Percentiles rank a stretch among this genome's conserved stretches.
Evolutionary conservation across 345 rosid species (phyloP).

Genomic region (Isatis tinctoria): DNA sequence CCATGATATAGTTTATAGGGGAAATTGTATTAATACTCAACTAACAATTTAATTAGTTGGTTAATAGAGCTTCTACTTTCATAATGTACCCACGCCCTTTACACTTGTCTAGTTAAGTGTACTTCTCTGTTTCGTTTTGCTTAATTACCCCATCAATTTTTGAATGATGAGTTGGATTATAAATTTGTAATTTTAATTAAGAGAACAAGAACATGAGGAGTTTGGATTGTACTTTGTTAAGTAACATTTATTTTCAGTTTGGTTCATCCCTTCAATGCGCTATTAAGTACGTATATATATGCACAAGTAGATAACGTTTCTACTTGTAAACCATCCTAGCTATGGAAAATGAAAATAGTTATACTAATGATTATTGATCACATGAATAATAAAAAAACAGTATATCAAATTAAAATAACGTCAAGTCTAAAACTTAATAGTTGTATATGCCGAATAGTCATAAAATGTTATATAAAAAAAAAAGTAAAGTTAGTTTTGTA

Average conservation of each 20-base stretch:
- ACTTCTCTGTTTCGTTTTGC: neutral
- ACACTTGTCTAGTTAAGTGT: neutral
- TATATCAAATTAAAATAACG: too few relatives aligned
- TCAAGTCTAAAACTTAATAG: too few relatives aligned
- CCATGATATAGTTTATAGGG: neutral
- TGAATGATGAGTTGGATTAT: too few relatives aligned
- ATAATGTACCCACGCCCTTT: neutral
- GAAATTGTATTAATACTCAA: too few relatives aligned
- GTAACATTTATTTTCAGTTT: neutral
- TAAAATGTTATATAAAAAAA: too few relatives aligned
- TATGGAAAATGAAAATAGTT: neutral
- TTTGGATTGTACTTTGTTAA: neutral
- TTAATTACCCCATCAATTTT: neutral
- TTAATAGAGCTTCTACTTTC: neutral
- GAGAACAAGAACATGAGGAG: too few relatives aligned
- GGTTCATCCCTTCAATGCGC: neutral
- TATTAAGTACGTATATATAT: neutral
- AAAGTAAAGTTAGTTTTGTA: too few relatives aligned
- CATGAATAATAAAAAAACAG: too few relatives aligned
- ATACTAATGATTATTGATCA: neutral
- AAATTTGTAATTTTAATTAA: too few relatives aligned
- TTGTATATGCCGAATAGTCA: too few relatives aligned
- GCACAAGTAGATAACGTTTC: neutral
- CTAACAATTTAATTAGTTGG: neutral
- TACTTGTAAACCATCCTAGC: neutral